These are phyloP conservation scores for Cornus suecica DNA, from an alignment of 148 eudicot species.

Conservation along the genomic window DNA sequence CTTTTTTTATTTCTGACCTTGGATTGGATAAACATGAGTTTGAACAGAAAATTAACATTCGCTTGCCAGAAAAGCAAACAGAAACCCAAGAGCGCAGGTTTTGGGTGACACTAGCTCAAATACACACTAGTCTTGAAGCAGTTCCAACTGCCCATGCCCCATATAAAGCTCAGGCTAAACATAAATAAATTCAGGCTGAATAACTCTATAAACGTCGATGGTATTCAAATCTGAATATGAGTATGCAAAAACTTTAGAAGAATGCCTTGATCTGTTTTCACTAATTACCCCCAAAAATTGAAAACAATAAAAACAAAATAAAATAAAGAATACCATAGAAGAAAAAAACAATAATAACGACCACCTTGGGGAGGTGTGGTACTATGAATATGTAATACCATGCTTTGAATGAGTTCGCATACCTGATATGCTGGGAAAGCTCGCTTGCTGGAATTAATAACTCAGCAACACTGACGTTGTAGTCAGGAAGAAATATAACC, in stretches of 20 bases:
- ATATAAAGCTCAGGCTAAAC: background rate
- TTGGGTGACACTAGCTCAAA: background rate
- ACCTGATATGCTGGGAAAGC: constrained; percentile 98
- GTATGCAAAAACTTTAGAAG: background rate
- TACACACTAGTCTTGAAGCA: background rate
- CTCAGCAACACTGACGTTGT: constrained; percentile 97
- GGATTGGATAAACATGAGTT: background rate
- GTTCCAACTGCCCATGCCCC: background rate
- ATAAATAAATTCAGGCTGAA: background rate
- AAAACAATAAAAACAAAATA: no score
- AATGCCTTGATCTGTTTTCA: no score
- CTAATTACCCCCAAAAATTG: background rate
- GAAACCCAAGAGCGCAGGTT: background rate
- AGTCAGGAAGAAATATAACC: constrained; percentile 97
- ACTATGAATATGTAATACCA: background rate
- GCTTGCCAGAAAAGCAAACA: background rate
- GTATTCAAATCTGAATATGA: background rate
- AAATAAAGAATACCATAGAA: no score
- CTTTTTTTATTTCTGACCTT: background rate
- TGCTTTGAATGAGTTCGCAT: constrained; percentile 12
- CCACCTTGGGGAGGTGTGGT: background rate
- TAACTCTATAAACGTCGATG: background rate
- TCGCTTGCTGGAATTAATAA: constrained; percentile 91
- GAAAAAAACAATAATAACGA: no score
- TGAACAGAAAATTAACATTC: background rate